Evolutionary conservation across 495 filamentous ascomycete species (phyloP), one percentile per base, ranked within the genome.

Genomic region (Trichoderma erinaceum): DNA sequence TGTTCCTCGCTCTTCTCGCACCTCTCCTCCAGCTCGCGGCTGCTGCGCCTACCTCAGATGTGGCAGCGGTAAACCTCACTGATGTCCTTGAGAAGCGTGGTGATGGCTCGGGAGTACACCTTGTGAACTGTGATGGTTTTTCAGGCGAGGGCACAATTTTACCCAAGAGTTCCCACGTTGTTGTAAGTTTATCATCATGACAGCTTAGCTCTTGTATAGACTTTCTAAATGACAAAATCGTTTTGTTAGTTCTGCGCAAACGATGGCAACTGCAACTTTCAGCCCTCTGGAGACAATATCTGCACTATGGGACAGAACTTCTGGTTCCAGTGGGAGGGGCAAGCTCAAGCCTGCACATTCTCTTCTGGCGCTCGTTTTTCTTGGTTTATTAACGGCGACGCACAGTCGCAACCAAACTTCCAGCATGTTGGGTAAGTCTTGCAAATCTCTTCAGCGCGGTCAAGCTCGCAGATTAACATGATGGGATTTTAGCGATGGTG

Each of bases 71-170:
- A 46, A 46, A 12, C 29, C 6, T 23, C 41, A 29, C 8, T 65
- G 41, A 66, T 43, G 32, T 66, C n/a, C n/a, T 66, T 21, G 64
- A 23, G 35, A 66, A 66, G 65, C 65, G 65, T n/a, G 65, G 65
- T 25, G 65, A 66, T 46, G 43, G 43, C 43, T 46, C 43, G 43
- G 65, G 65, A 0, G 44, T 66, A 46, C 65, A 66, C 16, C 65
- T 66, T 32, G 65, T 66, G 35, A 66, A 66, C 65, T 66, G 65
- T 48, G 41, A 66, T 21, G 32, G n/a, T 21, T 66, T 66, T 21
- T 11, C 12, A 23, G 65, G 65, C 18, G 65, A 66, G n/a, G 65
- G 65, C 21, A 66, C 65, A 43, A 32, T 66, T 48, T 7, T 66
- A 6, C 65, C 65, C 35, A 38, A 6, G 41, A 43, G 65, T 23